Conservation (phyloP, 2,329 filamentous ascomycete species). For the Botrytis squamosa region DNA sequence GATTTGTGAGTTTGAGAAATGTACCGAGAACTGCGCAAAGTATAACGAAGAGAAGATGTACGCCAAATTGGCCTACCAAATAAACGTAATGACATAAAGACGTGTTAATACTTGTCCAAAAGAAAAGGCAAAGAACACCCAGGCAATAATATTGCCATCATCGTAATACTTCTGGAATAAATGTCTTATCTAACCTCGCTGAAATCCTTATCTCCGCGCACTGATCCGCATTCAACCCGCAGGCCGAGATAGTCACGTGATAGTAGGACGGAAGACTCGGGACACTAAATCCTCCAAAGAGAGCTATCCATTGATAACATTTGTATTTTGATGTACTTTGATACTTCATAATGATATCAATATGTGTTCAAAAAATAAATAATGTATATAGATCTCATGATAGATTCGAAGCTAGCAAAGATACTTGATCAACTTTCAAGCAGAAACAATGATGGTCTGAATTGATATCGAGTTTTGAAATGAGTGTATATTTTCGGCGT, state of each 20-base stretch:
- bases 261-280: not conserved
- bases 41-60: not conserved
- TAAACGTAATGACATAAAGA: conserved; percentile 1
- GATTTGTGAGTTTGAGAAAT: conserved; percentile 6
- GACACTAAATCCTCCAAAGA: not conserved
- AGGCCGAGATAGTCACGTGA: not conserved
- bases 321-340: not conserved
- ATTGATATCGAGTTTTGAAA: not conserved
- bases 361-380: not conserved
- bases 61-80: conserved; percentile 5
- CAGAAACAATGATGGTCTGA: not conserved
- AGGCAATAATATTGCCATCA: not conserved
- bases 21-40: not conserved
- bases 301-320: not conserved
- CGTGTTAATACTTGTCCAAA: not conserved
- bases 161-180: not conserved
- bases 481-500: not conserved
- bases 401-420: not conserved
- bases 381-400: too few species aligned
- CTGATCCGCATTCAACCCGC: too few species aligned
- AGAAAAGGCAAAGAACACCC: not conserved
- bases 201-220: not conserved
- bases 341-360: not conserved
- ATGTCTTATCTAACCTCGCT: conserved; percentile 3
- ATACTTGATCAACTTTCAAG: not conserved